Evolutionary conservation across 192 early-diverging fungal species (phyloP).

Genomic region (Allomyces macrogynus): DNA sequence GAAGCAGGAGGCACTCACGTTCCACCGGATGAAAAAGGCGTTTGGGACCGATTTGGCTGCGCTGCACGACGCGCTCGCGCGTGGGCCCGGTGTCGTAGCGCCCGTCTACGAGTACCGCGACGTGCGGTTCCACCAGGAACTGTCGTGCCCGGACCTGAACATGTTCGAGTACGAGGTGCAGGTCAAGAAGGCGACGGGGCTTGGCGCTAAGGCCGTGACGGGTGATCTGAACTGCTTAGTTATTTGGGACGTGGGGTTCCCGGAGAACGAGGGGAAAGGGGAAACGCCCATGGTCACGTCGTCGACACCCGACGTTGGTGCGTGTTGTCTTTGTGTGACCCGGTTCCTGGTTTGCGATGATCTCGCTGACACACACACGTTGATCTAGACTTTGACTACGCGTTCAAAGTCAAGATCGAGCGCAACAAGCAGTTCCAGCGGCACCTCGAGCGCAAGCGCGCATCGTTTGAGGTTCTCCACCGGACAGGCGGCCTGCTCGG

Average conservation of each 20-base stretch:
- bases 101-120: background rate
- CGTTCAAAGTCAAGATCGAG: conserved; percentile 32
- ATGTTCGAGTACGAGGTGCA: background rate
- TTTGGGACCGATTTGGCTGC: background rate
- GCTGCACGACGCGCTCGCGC: background rate
- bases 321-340: background rate
- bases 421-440: conserved; percentile 37
- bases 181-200: background rate
- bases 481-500: conserved; percentile 24
- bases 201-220: too few species aligned
- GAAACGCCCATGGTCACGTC: background rate
- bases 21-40: background rate
- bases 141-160: background rate
- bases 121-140: background rate
- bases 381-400: conserved; percentile 27
- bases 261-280: background rate
- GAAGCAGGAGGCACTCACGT: background rate
- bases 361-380: too few species aligned
- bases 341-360: too few species aligned
- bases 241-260: background rate
- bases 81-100: background rate
- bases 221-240: background rate
- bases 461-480: conserved; percentile 46
- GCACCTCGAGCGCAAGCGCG: conserved; percentile 45
- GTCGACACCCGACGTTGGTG: background rate